phyloP scores from a whole-genome alignment of 805 yeast genomes.

The Metschnikowia koreensis region DNA sequence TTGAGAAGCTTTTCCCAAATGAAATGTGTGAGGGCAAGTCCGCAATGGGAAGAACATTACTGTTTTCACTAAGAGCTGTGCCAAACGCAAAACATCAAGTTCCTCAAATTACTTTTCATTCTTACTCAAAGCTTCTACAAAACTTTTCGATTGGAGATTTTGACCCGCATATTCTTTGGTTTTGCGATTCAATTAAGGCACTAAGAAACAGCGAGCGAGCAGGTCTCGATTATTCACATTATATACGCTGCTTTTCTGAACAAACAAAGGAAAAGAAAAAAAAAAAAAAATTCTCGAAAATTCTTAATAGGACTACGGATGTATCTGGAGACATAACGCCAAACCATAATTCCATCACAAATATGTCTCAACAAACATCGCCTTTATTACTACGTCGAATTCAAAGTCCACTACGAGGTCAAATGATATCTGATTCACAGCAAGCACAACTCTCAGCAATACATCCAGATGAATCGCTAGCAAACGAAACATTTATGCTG shows the following conservation, averaged over 20 bases:
- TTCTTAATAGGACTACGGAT: too few relatives aligned
- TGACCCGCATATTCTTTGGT: neutral
- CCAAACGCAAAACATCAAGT: neutral
- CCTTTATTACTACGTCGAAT: neutral
- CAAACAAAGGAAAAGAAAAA: neutral
- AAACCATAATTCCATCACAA: neutral
- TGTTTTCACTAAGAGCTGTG: neutral
- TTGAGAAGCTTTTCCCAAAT: neutral
- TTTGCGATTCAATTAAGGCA: neutral
- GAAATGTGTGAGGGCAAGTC: neutral
- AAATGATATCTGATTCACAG: neutral
- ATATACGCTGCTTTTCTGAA: neutral
- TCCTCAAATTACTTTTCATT: too few relatives aligned
- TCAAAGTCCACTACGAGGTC: constrained; percentile 1
- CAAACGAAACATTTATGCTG: neutral
- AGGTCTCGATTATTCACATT: neutral
- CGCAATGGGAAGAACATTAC: neutral
- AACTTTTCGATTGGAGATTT: too few relatives aligned
- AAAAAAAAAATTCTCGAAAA: too few relatives aligned
- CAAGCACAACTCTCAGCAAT: neutral
- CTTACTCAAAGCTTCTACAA: neutral
- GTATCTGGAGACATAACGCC: neutral
- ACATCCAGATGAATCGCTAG: neutral
- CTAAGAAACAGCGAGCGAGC: neutral
- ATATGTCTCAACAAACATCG: neutral